Evolutionary conservation across 208 protist species (phyloP).

Genomic region (Leishmania mexicana): DNA sequence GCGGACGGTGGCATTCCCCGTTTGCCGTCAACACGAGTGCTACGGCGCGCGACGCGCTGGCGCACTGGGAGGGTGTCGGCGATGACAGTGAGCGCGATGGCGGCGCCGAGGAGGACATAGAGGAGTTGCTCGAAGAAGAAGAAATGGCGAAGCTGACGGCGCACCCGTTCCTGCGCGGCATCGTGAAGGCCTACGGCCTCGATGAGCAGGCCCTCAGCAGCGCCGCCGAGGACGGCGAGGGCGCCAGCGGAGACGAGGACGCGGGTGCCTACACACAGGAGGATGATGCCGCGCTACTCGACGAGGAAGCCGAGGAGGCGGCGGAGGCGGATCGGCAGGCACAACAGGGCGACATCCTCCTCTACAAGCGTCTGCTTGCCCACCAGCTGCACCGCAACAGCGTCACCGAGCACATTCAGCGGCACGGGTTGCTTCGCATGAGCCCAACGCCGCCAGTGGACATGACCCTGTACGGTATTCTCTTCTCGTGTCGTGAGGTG

Average conservation of each 20-base stretch:
- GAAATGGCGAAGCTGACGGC: conserved; percentile 18
- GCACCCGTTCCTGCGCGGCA: conserved; percentile 8
- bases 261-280: background rate
- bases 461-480: conserved; percentile 39
- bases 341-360: conserved; percentile 36
- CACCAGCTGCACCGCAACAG: conserved; percentile 33
- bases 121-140: conserved; percentile 17
- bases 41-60: conserved; percentile 13
- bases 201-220: conserved; percentile 7
- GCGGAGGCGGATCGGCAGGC: conserved; percentile 30
- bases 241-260: background rate
- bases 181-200: conserved; percentile 27
- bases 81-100: background rate
- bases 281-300: conserved; percentile 12
- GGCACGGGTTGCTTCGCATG: conserved; percentile 32
- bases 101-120: conserved; percentile 11
- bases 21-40: conserved; percentile 31
- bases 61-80: background rate
- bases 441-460: conserved; percentile 41
- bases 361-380: conserved; percentile 36
- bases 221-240: conserved; percentile 10
- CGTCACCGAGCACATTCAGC: conserved; percentile 31
- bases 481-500: conserved; percentile 28
- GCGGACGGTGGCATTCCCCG: conserved; percentile 35
- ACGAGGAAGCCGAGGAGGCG: conserved; percentile 35